Conservation (phyloP, 2,329 filamentous ascomycete species). For the Aspergillus quadrilineatus region DNA sequence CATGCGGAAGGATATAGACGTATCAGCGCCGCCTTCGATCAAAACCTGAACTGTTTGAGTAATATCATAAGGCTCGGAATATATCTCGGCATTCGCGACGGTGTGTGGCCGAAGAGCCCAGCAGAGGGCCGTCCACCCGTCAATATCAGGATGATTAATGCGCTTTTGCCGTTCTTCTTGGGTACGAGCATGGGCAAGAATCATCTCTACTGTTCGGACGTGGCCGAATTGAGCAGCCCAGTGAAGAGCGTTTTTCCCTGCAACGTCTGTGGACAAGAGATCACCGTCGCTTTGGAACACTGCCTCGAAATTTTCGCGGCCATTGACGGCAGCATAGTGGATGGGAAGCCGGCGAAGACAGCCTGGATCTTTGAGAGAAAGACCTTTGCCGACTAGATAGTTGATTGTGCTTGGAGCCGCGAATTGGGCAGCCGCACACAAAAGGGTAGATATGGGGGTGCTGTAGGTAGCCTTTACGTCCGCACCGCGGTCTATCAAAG, state of each 20-base stretch:
- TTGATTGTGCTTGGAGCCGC: background rate
- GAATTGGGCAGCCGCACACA: background rate
- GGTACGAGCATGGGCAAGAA: background rate
- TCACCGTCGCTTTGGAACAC: background rate
- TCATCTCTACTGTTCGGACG: background rate
- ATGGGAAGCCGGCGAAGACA: background rate
- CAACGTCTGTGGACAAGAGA: background rate
- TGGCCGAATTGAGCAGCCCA: constrained; percentile 1
- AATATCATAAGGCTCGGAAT: background rate
- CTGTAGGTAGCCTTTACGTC: background rate
- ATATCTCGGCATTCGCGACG: background rate
- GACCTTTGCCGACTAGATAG: background rate
- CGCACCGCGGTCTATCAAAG: background rate
- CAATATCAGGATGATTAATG: background rate
- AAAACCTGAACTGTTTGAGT: background rate
- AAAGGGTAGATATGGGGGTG: background rate
- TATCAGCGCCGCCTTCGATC: background rate
- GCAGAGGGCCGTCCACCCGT: constrained; percentile 1
- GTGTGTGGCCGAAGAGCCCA: background rate
- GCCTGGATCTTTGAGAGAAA: background rate
- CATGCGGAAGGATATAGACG: background rate
- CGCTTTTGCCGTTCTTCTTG: background rate
- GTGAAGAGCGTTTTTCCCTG: background rate
- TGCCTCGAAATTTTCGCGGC: background rate
- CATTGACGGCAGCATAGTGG: background rate